Percentiles rank a stretch among this genome's conserved stretches.
phyloP scores from a whole-genome alignment of 164 flowering plant species.

The Sedum album region DNA sequence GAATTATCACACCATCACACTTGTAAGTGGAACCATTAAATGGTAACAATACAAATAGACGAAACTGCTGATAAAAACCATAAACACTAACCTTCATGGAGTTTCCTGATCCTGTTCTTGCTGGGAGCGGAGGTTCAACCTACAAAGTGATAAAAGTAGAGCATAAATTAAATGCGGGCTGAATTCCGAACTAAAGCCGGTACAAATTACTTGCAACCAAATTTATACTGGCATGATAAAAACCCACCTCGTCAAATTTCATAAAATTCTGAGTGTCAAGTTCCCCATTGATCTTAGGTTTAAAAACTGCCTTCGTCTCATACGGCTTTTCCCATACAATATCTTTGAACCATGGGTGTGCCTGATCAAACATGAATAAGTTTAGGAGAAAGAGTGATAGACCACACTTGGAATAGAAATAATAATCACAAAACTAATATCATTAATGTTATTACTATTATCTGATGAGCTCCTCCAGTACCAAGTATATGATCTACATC shows the following conservation, averaged over 20 bases:
- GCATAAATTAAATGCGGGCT: background rate
- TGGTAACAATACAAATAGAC: too few relatives aligned
- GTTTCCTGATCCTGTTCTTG: conserved; percentile 5
- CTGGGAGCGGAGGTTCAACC: background rate
- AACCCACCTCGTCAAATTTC: conserved; percentile 81
- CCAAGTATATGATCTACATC: conserved; percentile 79
- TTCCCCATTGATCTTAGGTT: conserved; percentile 83
- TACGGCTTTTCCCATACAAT: conserved; percentile 77
- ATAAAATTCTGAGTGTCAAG: conserved; percentile 93
- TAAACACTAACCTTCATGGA: conserved; percentile 3
- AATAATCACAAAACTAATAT: background rate
- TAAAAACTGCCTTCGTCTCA: conserved; percentile 86
- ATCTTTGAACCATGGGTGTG: conserved; percentile 96
- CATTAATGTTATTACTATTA: conserved; percentile 36
- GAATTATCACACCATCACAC: background rate
- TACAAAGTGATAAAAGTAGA: background rate
- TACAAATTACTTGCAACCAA: background rate
- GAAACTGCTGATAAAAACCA: background rate
- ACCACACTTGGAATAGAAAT: background rate
- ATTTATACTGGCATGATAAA: background rate
- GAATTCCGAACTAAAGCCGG: background rate
- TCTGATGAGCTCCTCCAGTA: conserved; percentile 74
- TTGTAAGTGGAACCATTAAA: background rate
- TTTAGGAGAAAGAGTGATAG: background rate
- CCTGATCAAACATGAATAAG: conserved; percentile 34